These are phyloP conservation scores for Gautieria morchelliformis DNA, from an alignment of 768 basidiomycete genomes.

Conservation along the genomic window DNA sequence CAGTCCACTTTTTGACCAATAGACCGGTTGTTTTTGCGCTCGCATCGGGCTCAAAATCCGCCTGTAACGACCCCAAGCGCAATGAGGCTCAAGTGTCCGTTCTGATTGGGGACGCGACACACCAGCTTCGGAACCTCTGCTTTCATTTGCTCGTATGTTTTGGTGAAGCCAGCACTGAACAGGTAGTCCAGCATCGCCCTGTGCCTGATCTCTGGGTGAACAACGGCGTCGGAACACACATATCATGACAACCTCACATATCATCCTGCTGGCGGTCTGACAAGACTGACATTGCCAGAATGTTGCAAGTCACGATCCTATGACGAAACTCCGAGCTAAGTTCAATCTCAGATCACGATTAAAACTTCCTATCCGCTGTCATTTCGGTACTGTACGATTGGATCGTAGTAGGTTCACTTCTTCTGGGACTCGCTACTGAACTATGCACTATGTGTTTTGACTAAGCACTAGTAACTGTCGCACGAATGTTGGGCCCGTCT, in stretches of 20 bases:
- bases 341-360: too few relatives aligned
- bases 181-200: conserved; percentile 77
- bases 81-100: neutral
- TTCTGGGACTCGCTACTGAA: too few relatives aligned
- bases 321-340: too few relatives aligned
- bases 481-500: too few relatives aligned
- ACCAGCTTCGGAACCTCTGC: neutral
- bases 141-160: conserved; percentile 50
- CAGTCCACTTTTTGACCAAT: conserved; percentile 97
- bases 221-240: neutral
- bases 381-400: too few relatives aligned
- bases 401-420: too few relatives aligned
- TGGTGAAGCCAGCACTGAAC: conserved; percentile 28
- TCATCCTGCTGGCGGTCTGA: conserved; percentile 5
- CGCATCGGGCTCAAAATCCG: conserved; percentile 69
- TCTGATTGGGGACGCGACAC: conserved; percentile 16
- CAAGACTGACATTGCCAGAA: neutral
- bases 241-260: neutral
- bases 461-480: too few relatives aligned
- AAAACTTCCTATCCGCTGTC: too few relatives aligned
- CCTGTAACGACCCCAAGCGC: conserved; percentile 20
- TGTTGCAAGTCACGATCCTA: too few relatives aligned
- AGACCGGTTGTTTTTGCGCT: conserved; percentile 81
- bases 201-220: conserved; percentile 35
- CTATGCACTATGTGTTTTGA: too few relatives aligned